Evolutionary conservation across 805 yeast species (phyloP).

Genomic region (Metschnikowia similis): DNA sequence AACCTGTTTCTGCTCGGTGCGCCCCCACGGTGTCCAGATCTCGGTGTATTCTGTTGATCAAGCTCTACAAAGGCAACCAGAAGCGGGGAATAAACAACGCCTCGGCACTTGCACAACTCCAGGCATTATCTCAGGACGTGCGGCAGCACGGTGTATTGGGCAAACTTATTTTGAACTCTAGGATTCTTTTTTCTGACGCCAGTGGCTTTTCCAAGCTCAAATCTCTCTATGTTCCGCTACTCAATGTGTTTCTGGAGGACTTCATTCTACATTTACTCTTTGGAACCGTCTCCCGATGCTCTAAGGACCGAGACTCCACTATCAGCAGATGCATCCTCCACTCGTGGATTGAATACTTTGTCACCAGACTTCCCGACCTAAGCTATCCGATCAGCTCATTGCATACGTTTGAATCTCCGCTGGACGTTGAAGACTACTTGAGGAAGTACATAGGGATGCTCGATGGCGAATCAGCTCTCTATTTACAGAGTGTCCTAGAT

Average conservation of each 20-base stretch:
- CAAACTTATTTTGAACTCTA: slow-evolving; percentile 2
- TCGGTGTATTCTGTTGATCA: background rate
- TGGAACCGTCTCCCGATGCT: background rate
- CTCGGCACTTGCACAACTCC: background rate
- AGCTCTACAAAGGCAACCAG: background rate
- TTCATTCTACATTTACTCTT: background rate
- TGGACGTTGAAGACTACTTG: slow-evolving; percentile 1
- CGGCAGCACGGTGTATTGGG: background rate
- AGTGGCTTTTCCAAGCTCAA: background rate
- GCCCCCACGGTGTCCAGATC: background rate
- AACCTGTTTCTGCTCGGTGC: background rate
- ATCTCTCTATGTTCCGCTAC: background rate
- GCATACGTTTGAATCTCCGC: background rate
- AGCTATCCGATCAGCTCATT: slow-evolving; percentile 6
- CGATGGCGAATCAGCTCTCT: background rate
- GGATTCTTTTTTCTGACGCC: slow-evolving; percentile 1
- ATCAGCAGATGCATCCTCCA: background rate
- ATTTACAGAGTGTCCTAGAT: background rate
- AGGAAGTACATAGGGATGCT: background rate
- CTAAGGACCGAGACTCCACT: background rate
- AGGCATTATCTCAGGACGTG: background rate
- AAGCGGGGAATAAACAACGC: slow-evolving; percentile 2
- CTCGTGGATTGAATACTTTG: background rate
- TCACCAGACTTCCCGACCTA: background rate
- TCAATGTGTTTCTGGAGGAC: background rate